phyloP scores from a whole-genome alignment of 176 grass and related monocot species.

The Pharus latifolius region DNA sequence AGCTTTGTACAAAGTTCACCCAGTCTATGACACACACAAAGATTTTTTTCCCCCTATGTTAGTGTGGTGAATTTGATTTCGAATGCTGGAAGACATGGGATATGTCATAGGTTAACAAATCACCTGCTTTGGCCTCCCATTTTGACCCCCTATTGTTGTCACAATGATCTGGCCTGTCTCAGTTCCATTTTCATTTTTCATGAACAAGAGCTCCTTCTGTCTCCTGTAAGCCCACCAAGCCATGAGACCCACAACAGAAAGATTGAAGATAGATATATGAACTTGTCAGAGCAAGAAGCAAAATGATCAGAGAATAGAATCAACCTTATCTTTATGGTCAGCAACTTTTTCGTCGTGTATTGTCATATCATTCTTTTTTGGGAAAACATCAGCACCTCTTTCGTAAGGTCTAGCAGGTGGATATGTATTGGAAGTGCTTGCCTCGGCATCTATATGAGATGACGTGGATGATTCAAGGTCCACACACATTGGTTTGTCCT shows the following conservation, averaged over 20 bases:
- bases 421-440: constrained; percentile 59
- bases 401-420: constrained; percentile 51
- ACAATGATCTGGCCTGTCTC: constrained; percentile 81
- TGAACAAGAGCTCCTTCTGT: constrained; percentile 39
- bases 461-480: constrained; percentile 38
- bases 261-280: constrained; percentile 10
- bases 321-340: constrained; percentile 61
- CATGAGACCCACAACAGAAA: constrained; percentile 1
- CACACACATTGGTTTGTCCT: constrained; percentile 28
- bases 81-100: too few relatives aligned
- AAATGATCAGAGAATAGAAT: constrained; percentile 8
- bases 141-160: constrained; percentile 81
- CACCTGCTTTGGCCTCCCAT: constrained; percentile 96
- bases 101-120: not conserved
- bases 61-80: too few relatives aligned
- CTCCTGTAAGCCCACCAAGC: constrained; percentile 59
- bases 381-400: constrained; percentile 60
- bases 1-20: too few relatives aligned
- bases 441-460: constrained; percentile 49
- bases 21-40: too few relatives aligned
- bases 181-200: constrained; percentile 71
- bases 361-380: constrained; percentile 82
- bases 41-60: too few relatives aligned
- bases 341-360: constrained; percentile 76
- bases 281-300: not conserved